Evolutionary conservation across 176 grass and related monocot species (phyloP), one percentile per base, ranked within the genome.

Genomic region (Puya raimondii): DNA sequence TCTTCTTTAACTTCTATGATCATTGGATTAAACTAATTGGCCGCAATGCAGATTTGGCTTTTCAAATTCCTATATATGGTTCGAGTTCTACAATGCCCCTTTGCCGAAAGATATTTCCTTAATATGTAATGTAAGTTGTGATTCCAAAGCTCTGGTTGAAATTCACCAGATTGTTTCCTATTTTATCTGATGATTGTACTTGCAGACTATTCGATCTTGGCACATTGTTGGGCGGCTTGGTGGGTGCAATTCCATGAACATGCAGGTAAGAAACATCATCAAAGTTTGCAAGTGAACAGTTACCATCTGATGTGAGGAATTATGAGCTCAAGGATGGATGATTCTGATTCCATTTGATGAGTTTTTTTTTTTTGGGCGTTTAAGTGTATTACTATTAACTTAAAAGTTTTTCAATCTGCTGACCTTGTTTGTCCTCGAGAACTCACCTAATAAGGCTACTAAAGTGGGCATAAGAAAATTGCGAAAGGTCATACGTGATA

Each of bases 181-280:
- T 22, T 61, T 9, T 65, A 61, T 12, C 17, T 10, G 65, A 63
- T 74, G 63, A 51, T 81, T 63, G 3, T 83, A 33, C 54, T 74
- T 78, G 63, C 56, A 97, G 93, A 74, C 86, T 87, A 77, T 97
- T 63, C 84, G 93, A 26, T 85, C 86, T 58, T 97, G 93, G 93
- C 86, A 92, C 75, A 83, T 97, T 66, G 68, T 92, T 72, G 93
- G 93, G 64, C 84, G 82, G 65, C 93, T 97, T 63, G 93, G 93
- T 49, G 89, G 93, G 42, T 97, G 76, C 89, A 97, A 97, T 89
- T 90, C 93, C 23, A 85, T 87, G 84, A 97, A 97, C 81, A 89
- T 92, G 93, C 93, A 97, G 89, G 93, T 97, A 83, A 26, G 25
- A 26, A 26, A 26, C 25, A 26, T 26, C 25, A 26, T 26, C 25